Conservation (phyloP, 78 protist species). For the Speleostelium caveatum region DNA sequence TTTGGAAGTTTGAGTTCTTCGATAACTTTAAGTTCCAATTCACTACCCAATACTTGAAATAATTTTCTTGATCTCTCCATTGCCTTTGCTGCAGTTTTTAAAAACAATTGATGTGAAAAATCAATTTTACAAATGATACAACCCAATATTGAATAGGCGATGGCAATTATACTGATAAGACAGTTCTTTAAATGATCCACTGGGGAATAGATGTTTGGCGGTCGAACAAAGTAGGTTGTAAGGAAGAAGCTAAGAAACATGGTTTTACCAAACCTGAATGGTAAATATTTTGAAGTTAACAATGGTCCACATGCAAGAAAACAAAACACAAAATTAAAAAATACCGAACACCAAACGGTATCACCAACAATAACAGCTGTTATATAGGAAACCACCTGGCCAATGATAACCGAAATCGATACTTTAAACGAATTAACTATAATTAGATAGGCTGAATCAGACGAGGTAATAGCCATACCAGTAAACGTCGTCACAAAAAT, state of each 20-base stretch:
- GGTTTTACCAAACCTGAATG: background rate
- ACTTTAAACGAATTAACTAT: background rate
- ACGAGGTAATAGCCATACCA: background rate
- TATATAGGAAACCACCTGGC: background rate
- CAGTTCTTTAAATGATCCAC: background rate
- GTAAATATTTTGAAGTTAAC: background rate
- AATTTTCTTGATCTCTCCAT: constrained; percentile 7
- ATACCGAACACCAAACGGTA: constrained; percentile 8
- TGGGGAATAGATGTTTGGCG: background rate
- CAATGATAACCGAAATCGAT: background rate
- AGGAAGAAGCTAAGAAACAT: background rate
- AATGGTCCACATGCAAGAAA: background rate
- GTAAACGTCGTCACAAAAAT: background rate
- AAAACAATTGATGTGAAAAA: constrained; percentile 1
- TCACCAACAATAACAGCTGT: background rate
- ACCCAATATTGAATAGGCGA: background rate
- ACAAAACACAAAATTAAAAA: background rate
- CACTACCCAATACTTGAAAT: background rate
- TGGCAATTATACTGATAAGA: background rate
- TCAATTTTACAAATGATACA: background rate
- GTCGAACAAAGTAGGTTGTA: background rate
- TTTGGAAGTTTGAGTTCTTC: background rate
- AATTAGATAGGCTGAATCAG: background rate
- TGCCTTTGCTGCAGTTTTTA: background rate
- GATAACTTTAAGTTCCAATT: constrained; percentile 7